Evolutionary conservation across 192 early-diverging fungal species (phyloP).

Genomic region (Allomyces macrogynus): DNA sequence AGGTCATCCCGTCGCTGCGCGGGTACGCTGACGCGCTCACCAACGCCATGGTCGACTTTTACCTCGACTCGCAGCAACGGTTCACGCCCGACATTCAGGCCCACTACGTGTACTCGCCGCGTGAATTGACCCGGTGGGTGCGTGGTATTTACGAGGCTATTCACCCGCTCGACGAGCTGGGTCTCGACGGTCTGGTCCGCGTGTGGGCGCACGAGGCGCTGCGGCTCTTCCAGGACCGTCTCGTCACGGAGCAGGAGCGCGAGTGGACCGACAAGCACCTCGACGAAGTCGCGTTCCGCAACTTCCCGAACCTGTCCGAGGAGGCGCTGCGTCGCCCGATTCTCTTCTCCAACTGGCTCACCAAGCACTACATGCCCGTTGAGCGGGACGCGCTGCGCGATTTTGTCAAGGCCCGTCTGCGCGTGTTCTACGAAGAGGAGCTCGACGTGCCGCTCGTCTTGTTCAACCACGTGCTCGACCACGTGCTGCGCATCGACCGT

Average conservation of each 20-base stretch:
- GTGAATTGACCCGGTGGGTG: slow-evolving; percentile 98
- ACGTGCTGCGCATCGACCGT: slow-evolving; percentile 92
- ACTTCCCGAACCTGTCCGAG: slow-evolving; percentile 70
- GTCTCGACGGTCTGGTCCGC: slow-evolving; percentile 69
- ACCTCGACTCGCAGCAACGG: slow-evolving; percentile 61
- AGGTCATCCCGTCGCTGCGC: slow-evolving; percentile 70
- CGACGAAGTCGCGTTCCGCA: slow-evolving; percentile 55
- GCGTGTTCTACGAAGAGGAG: slow-evolving; percentile 99
- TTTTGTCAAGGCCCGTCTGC: slow-evolving; percentile 78
- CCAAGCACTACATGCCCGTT: slow-evolving; percentile 80
- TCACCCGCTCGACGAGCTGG: slow-evolving; percentile 54
- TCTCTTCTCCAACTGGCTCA: slow-evolving; percentile 92
- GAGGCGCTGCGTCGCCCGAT: slow-evolving; percentile 70
- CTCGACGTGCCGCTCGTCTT: slow-evolving; percentile 88
- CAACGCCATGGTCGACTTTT: slow-evolving; percentile 93
- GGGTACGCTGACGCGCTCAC: slow-evolving; percentile 83
- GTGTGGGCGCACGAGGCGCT: slow-evolving; percentile 97
- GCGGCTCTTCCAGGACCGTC: slow-evolving; percentile 94
- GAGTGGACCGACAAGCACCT: slow-evolving; percentile 79
- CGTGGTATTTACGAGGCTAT: slow-evolving; percentile 93
- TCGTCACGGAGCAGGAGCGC: slow-evolving; percentile 71
- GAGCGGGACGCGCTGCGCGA: slow-evolving; percentile 74
- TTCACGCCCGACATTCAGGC: slow-evolving; percentile 97
- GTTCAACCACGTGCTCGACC: slow-evolving; percentile 95
- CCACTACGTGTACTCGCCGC: slow-evolving; percentile 97